Percentiles rank a stretch among this genome's conserved stretches.
Conservation (phyloP, 2,329 filamentous ascomycete genomes). For the Phoma sp. region DNA sequence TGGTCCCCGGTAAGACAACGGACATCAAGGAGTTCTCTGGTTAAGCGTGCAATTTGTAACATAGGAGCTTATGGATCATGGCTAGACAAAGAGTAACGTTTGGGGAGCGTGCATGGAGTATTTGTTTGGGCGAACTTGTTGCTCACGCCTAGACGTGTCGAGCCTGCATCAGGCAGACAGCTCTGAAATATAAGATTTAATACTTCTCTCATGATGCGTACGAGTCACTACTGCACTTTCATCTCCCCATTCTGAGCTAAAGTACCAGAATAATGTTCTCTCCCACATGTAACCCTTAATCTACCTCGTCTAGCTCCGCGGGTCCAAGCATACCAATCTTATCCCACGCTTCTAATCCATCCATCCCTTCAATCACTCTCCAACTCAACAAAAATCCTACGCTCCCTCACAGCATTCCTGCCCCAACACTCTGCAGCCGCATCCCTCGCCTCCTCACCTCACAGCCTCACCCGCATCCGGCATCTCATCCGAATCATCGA, state of each 20-base stretch:
- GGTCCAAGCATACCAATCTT: too few species aligned
- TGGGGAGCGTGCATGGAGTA: conserved; percentile 27
- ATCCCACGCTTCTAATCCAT: too few species aligned
- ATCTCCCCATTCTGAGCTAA: too few species aligned
- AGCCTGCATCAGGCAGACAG: conserved; percentile 13
- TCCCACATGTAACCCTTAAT: too few species aligned
- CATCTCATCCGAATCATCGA: conserved; percentile 1
- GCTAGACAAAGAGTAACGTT: conserved; percentile 43
- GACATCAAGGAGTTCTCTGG: conserved; percentile 68
- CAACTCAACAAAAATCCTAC: background rate
- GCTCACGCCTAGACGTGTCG: conserved; percentile 22
- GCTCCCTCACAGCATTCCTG: background rate
- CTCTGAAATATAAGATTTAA: conserved; percentile 28
- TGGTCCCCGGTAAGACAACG: conserved; percentile 67
- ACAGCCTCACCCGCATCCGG: background rate
- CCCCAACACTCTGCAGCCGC: background rate
- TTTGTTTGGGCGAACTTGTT: conserved; percentile 26
- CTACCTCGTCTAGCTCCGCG: too few species aligned
- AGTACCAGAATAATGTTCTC: too few species aligned
- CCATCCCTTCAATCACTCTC: background rate
- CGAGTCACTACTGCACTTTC: too few species aligned
- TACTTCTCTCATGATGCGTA: conserved; percentile 12
- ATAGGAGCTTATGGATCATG: conserved; percentile 39
- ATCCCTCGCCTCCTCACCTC: background rate
- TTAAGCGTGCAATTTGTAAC: conserved; percentile 48